Percentiles rank a stretch among this genome's conserved stretches.
Conservation (phyloP, 441 rosid species). For the Euphorbia schlechtendalii region DNA sequence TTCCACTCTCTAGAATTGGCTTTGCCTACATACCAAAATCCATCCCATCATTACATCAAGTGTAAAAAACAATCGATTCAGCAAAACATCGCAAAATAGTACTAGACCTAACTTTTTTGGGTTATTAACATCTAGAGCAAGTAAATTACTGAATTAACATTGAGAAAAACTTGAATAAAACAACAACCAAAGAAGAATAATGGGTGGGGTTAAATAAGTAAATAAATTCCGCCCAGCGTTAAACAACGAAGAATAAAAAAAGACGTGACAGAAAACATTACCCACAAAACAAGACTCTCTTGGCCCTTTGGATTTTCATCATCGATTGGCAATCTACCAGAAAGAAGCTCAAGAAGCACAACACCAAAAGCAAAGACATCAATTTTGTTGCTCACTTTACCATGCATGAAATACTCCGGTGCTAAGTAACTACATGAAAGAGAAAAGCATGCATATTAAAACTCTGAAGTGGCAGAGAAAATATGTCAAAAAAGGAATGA, state of each 20-base stretch:
- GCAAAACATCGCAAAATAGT: too few species aligned
- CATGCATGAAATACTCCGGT: constrained; percentile 90
- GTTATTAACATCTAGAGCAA: too few species aligned
- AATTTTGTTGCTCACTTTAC: constrained; percentile 76
- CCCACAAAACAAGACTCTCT: constrained; percentile 94
- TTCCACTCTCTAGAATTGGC: constrained; percentile 63
- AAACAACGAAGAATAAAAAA: neutral
- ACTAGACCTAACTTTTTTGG: too few species aligned
- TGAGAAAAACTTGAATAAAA: too few species aligned
- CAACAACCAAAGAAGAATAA: too few species aligned
- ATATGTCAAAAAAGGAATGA: constrained; percentile 3
- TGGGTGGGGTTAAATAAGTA: neutral
- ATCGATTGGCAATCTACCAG: constrained; percentile 77
- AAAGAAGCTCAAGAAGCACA: constrained; percentile 83
- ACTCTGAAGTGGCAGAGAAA: neutral
- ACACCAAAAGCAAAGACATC: constrained; percentile 92
- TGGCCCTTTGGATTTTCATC: constrained; percentile 49
- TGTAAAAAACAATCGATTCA: too few species aligned
- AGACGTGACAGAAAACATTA: constrained; percentile 27
- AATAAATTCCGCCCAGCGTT: neutral
- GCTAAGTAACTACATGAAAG: constrained; percentile 65
- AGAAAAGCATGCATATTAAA: neutral
- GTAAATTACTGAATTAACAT: too few species aligned
- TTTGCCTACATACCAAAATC: constrained; percentile 48
- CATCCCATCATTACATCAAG: neutral